These are phyloP conservation scores for Fusarium phyllophilum DNA, from an alignment of 2,329 filamentous ascomycete species.

Conservation along the genomic window DNA sequence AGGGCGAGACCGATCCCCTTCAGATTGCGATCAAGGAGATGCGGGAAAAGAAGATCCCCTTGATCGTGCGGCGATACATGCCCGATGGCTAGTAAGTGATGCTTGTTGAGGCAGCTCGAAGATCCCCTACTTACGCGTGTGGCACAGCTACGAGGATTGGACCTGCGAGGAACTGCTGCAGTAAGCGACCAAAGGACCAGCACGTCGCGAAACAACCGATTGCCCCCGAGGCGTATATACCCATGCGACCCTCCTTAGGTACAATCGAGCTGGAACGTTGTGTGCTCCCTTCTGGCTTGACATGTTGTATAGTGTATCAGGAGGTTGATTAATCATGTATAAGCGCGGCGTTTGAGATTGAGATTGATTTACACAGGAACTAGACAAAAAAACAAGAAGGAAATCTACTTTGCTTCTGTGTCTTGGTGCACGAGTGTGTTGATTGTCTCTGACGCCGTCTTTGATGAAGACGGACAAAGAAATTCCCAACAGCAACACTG, in stretches of 20 bases:
- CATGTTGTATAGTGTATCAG: slow-evolving; percentile 30
- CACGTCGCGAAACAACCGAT: slow-evolving; percentile 27
- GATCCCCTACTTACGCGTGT: slow-evolving; percentile 16
- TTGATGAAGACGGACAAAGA: slow-evolving; percentile 1
- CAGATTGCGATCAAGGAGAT: slow-evolving; percentile 98
- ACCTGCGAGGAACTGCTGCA: slow-evolving; percentile 93
- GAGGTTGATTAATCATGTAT: slow-evolving; percentile 46
- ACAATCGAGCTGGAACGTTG: slow-evolving; percentile 39
- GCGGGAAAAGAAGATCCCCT: slow-evolving; percentile 96
- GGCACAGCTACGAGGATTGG: slow-evolving; percentile 94
- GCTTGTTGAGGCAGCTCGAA: background rate
- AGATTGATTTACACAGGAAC: slow-evolving; percentile 44
- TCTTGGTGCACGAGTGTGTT: slow-evolving; percentile 20
- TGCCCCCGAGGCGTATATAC: slow-evolving; percentile 43
- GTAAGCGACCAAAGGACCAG: slow-evolving; percentile 48
- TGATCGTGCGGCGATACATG: slow-evolving; percentile 94
- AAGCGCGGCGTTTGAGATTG: slow-evolving; percentile 52
- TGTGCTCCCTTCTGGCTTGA: slow-evolving; percentile 31
- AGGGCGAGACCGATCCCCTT: slow-evolving; percentile 96
- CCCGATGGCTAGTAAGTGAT: slow-evolving; percentile 90
- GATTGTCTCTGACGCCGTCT: slow-evolving; percentile 10
- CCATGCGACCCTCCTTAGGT: slow-evolving; percentile 37
- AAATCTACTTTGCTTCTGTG: slow-evolving; percentile 34
- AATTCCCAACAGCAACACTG: background rate
- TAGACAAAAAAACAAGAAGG: slow-evolving; percentile 44